Evolutionary conservation across 2,329 filamentous ascomycete genomes (phyloP).

Genomic region (Epichloe baconii): DNA sequence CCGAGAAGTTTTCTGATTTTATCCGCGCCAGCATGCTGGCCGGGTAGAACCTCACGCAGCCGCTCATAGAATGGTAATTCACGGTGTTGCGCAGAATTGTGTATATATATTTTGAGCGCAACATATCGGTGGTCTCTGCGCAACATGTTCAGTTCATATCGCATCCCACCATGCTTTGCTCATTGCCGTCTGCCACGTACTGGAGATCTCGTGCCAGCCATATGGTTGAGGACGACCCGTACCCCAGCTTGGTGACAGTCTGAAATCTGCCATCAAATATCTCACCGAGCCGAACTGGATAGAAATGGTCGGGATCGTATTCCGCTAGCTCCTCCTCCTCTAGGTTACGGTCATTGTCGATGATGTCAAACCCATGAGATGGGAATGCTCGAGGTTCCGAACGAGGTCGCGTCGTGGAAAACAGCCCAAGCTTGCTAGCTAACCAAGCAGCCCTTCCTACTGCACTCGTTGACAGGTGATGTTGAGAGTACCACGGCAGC

Average conservation of each 20-base stretch:
- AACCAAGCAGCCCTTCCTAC: too few species aligned
- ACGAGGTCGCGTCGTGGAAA: background rate
- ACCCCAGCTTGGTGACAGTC: slow-evolving; percentile 26
- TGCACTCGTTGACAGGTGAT: too few species aligned
- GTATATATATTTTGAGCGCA: background rate
- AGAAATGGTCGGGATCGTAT: slow-evolving; percentile 22
- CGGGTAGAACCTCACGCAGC: background rate
- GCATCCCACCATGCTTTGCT: too few species aligned
- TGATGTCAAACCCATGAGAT: slow-evolving; percentile 8
- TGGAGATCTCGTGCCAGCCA: slow-evolving; percentile 27
- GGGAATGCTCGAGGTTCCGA: slow-evolving; percentile 9
- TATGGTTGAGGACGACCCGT: slow-evolving; percentile 26
- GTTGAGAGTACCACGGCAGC: too few species aligned
- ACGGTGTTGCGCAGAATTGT: background rate
- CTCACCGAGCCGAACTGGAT: slow-evolving; percentile 25
- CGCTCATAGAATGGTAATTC: background rate
- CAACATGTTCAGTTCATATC: background rate
- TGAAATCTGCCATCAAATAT: slow-evolving; percentile 24
- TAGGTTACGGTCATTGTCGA: background rate
- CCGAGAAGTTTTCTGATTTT: background rate
- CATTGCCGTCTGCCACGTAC: slow-evolving; percentile 7
- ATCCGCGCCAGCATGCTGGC: background rate
- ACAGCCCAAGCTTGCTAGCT: too few species aligned
- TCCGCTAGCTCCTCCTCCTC: slow-evolving; percentile 26
- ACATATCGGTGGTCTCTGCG: background rate